These are phyloP conservation scores for Brasenia schreberi DNA, from an alignment of 164 flowering plant genomes.

Conservation along the genomic window DNA sequence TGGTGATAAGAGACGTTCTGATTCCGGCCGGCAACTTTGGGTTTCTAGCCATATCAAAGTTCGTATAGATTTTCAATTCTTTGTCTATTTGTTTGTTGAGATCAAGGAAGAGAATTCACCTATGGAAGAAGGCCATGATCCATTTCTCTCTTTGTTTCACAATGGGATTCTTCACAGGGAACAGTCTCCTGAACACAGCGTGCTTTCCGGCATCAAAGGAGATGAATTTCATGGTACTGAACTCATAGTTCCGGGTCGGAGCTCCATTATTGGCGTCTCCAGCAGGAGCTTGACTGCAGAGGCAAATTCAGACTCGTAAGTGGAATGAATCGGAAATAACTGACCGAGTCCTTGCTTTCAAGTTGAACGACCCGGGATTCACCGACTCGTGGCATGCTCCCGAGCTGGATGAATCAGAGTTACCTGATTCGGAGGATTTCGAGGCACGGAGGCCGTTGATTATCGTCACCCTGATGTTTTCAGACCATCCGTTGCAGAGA, in stretches of 20 bases:
- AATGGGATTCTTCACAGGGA: constrained; percentile 90
- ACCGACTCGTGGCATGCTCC: constrained; percentile 4
- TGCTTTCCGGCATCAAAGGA: background rate
- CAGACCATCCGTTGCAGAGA: constrained; percentile 17
- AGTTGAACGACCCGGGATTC: background rate
- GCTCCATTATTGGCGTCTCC: background rate
- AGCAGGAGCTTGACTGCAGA: constrained; percentile 24
- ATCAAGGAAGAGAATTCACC: constrained; percentile 62
- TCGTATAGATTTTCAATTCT: no score
- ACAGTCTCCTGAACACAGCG: constrained; percentile 41
- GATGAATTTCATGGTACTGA: background rate
- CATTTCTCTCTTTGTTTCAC: constrained; percentile 78
- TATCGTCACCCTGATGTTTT: constrained; percentile 44
- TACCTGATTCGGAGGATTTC: constrained; percentile 1
- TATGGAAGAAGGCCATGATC: constrained; percentile 72
- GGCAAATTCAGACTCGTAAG: constrained; percentile 5
- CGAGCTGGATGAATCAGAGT: background rate
- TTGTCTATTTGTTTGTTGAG: constrained; percentile 22
- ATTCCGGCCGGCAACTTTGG: no score
- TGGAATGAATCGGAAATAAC: background rate
- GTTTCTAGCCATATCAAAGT: no score
- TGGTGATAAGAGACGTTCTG: no score
- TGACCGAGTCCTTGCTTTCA: no score
- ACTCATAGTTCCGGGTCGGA: background rate
- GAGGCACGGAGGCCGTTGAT: constrained; percentile 34